phyloP scores from a whole-genome alignment of 345 rosid species.

The Eucalyptus decipiens region DNA sequence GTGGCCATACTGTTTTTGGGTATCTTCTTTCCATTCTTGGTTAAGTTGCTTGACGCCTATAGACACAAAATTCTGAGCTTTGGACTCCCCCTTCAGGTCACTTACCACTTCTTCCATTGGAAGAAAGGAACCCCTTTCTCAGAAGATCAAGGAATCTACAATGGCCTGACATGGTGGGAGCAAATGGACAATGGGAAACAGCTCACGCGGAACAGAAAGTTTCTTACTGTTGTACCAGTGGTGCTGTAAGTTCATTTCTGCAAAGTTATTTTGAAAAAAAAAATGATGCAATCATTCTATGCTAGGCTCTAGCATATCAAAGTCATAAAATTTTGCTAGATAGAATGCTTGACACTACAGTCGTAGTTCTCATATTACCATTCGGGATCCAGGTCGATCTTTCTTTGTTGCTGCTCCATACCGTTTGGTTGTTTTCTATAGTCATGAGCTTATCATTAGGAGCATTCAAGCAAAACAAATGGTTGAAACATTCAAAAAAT shows the following conservation, averaged over 20 bases:
- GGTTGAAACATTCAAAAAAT: background rate
- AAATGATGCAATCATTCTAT: background rate
- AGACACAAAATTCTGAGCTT: background rate
- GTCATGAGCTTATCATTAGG: background rate
- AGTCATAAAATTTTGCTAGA: background rate
- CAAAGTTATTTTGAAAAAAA: background rate
- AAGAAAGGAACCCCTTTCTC: slow-evolving; percentile 97
- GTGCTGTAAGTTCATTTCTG: slow-evolving; percentile 58
- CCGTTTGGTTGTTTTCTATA: background rate
- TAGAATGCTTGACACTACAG: background rate
- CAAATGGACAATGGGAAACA: slow-evolving; percentile 95
- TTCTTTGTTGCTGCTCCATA: background rate
- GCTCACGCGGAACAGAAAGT: slow-evolving; percentile 89
- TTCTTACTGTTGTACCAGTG: slow-evolving; percentile 83
- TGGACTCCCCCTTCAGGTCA: slow-evolving; percentile 34
- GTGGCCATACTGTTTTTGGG: background rate
- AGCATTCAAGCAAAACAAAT: background rate
- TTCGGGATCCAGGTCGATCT: background rate
- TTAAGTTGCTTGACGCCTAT: background rate
- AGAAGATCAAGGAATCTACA: slow-evolving; percentile 98
- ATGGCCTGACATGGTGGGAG: slow-evolving; percentile 96
- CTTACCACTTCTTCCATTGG: slow-evolving; percentile 97
- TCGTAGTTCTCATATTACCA: background rate
- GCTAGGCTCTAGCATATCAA: background rate
- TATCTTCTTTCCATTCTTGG: background rate